These are phyloP conservation scores for Sporothrix phasma DNA, from an alignment of 2,329 filamentous ascomycete genomes.

Conservation along the genomic window DNA sequence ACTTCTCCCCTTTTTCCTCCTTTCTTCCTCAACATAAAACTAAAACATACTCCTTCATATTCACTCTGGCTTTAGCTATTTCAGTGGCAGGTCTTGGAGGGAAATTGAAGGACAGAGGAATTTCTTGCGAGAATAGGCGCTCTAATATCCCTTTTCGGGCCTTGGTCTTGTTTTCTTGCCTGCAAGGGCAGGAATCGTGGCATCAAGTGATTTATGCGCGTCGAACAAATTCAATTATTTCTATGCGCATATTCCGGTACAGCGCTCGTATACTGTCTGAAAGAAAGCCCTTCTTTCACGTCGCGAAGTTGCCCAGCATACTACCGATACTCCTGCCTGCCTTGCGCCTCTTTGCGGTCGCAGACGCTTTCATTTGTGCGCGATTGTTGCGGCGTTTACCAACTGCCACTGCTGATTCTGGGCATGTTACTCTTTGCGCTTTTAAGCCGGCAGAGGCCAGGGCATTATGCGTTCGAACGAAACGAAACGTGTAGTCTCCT, in stretches of 20 bases:
- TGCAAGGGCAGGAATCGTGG: conserved; percentile 20
- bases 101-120: conserved; percentile 57
- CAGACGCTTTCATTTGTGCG: neutral
- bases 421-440: neutral
- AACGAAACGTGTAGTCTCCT: neutral
- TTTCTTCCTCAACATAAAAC: conserved; percentile 34
- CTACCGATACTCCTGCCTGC: neutral
- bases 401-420: neutral
- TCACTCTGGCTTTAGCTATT: conserved; percentile 52
- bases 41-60: conserved; percentile 44
- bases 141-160: neutral
- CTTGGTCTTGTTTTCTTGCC: conserved; percentile 14
- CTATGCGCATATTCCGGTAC: neutral
- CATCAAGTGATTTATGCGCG: conserved; percentile 24
- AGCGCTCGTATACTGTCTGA: neutral
- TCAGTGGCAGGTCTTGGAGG: conserved; percentile 53
- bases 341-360: neutral
- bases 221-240: neutral
- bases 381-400: neutral
- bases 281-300: neutral
- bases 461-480: neutral
- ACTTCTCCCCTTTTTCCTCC: conserved; percentile 16
- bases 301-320: neutral
- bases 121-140: conserved; percentile 19
- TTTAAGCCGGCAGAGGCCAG: neutral